Evolutionary conservation across 345 rosid genomes (phyloP), one percentile per base, ranked within the genome.

Genomic region (Fremontodendron californicum): DNA sequence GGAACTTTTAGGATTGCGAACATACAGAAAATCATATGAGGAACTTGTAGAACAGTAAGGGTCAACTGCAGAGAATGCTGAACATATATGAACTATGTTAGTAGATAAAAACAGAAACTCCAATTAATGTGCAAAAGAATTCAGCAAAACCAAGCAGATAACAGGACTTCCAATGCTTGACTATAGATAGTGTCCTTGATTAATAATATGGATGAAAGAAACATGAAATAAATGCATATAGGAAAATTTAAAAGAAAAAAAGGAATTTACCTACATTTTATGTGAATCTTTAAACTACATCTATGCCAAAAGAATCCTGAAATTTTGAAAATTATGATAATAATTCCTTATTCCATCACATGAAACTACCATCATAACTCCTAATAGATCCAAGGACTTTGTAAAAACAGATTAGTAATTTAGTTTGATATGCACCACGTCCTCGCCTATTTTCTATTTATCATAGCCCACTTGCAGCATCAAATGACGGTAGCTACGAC

Each of bases 401-500:
- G 4, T 13, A 5, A 16, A 19, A 64, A 35, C 5, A 25, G 35
- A 60, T 5, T 12, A 5, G 3, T 60, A n/a, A 19, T 15, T 4
- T 31, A 51, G 55, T 72, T 57, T 71, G 9, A 21, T 54, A 54
- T 8, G 27, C 1, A 27, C 18, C 16, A 46, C 78, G 21, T 83
- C 72, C 79, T 73, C 65, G 29, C 35, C 57, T 12, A 27, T 27
- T 9, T 45, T 70, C 58, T 37, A 37, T 37, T 70, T 76, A 72
- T 86, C 87, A 65, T 83, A 86, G 79, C 91, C 88, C 45, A 54
- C 81, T 81, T 89, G 89, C 67, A 78, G 87, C 97, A 95, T 88
- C 88, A 95, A 85, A 78, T 95, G 98, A 51, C 93, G 96, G 85
- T 93, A 95, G 84, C 88, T 85, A 75, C 97, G 94, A 69, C 97